Conservation (phyloP, 1,139 yeast species). For the Scheffersomyces titani region DNA sequence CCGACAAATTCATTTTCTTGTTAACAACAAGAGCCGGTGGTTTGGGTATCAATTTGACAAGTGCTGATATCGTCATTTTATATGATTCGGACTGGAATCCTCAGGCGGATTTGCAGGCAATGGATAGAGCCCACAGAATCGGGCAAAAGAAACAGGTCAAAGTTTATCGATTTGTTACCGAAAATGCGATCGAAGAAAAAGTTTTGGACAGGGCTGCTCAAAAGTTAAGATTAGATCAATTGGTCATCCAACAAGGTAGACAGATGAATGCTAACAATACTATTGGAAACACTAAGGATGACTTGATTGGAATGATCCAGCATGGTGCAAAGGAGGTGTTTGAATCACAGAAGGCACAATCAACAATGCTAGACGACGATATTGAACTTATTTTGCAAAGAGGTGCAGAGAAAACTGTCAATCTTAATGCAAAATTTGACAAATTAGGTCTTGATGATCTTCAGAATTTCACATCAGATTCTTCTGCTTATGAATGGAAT, state of each 20-base stretch:
- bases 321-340: constrained; percentile 94
- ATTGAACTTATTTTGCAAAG: constrained; percentile 74
- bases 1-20: constrained; percentile 80
- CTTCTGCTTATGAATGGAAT: constrained; percentile 95
- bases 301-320: constrained; percentile 90
- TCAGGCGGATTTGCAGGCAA: constrained; percentile 97
- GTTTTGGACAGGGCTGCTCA: constrained; percentile 96
- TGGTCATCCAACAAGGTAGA: constrained; percentile 94
- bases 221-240: constrained; percentile 85
- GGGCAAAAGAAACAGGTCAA: constrained; percentile 96
- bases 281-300: constrained; percentile 73
- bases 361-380: constrained; percentile 60
- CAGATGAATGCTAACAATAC: constrained; percentile 40
- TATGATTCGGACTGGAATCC: constrained; percentile 99
- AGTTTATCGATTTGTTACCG: constrained; percentile 90
- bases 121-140: constrained; percentile 98
- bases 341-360: constrained; percentile 41
- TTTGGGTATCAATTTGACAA: constrained; percentile 87
- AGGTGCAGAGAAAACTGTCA: constrained; percentile 82
- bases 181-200: constrained; percentile 94
- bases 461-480: constrained; percentile 85
- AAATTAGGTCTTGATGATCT: constrained; percentile 88
- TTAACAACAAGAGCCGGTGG: constrained; percentile 99
- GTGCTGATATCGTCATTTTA: constrained; percentile 87
- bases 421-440: constrained; percentile 66